Percentiles rank a stretch among this genome's conserved stretches.
Evolutionary conservation across 495 filamentous ascomycete genomes (phyloP).

Genomic region (Penicillium mononematosum): DNA sequence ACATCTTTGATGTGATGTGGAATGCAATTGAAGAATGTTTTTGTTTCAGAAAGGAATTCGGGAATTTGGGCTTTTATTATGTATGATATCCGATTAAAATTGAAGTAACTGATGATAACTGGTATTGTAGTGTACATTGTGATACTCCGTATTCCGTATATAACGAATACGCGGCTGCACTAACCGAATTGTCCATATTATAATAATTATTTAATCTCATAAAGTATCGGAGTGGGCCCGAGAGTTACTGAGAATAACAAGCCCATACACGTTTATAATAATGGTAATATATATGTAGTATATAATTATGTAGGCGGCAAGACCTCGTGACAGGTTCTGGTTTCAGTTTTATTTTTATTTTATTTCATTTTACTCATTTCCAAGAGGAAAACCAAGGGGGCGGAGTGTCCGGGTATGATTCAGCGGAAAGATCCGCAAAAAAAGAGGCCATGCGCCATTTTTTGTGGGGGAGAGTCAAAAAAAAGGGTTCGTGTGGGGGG

Average conservation of each 20-base stretch:
- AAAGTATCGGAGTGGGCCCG: conserved; percentile 9
- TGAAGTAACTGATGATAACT: neutral
- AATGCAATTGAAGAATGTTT: conserved; percentile 1
- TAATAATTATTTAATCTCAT: neutral
- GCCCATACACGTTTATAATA: neutral
- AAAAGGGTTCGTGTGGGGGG: conserved; percentile 33
- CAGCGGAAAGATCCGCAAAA: conserved; percentile 23
- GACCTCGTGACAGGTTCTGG: conserved; percentile 10
- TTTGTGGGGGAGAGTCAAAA: conserved; percentile 30
- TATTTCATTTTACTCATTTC: neutral
- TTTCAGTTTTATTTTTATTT: neutral
- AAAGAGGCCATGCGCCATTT: conserved; percentile 32
- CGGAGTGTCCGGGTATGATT: neutral
- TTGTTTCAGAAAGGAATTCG: neutral
- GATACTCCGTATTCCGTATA: neutral
- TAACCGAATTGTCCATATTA: neutral
- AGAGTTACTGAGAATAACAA: conserved; percentile 4
- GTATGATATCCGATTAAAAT: neutral
- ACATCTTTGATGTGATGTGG: neutral
- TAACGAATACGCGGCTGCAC: neutral
- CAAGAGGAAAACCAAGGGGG: neutral
- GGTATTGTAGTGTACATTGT: neutral
- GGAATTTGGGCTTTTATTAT: neutral
- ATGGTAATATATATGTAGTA: neutral
- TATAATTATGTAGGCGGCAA: neutral